A percentile compares a stretch with the other conserved stretches of the same genome.
These are phyloP conservation scores for Komagataella populi DNA, from an alignment of 805 yeast genomes.

Conservation along the genomic window DNA sequence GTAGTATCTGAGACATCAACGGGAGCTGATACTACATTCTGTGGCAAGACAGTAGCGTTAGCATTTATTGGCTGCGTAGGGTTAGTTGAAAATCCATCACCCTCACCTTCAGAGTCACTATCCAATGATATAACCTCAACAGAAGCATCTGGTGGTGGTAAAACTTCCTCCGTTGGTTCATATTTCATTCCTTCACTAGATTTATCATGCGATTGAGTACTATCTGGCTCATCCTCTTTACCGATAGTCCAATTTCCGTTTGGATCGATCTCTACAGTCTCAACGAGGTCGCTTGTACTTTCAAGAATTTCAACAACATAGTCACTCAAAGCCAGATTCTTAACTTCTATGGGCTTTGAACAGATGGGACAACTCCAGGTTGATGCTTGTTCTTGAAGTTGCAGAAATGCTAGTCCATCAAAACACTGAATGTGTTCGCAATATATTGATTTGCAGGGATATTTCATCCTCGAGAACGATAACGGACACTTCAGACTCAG, in stretches of 20 bases:
- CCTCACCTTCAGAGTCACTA: conserved; percentile 19
- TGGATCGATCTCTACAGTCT: conserved; percentile 48
- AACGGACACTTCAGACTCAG: conserved; percentile 71
- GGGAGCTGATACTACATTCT: not conserved
- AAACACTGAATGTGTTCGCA: conserved; percentile 85
- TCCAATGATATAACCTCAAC: conserved; percentile 36
- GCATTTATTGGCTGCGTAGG: not conserved
- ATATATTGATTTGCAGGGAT: conserved; percentile 55
- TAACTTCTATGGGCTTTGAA: conserved; percentile 31
- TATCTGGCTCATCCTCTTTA: conserved; percentile 9
- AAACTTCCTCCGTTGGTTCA: conserved; percentile 3
- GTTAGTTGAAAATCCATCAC: conserved; percentile 14
- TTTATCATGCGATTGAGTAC: conserved; percentile 1
- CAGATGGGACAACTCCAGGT: conserved; percentile 89
- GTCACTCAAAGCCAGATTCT: conserved; percentile 61
- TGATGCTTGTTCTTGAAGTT: conserved; percentile 67
- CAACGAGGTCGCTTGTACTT: conserved; percentile 38
- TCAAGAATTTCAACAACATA: conserved; percentile 52
- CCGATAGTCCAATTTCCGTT: conserved; percentile 63
- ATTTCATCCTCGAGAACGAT: conserved; percentile 51
- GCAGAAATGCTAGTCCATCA: conserved; percentile 63
- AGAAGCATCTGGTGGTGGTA: conserved; percentile 8
- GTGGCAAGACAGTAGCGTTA: not conserved
- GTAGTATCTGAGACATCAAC: not conserved
- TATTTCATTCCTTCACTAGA: not conserved